phyloP scores from a whole-genome alignment of 73 alveolate species.

The Paramecium tetraurelia region DNA sequence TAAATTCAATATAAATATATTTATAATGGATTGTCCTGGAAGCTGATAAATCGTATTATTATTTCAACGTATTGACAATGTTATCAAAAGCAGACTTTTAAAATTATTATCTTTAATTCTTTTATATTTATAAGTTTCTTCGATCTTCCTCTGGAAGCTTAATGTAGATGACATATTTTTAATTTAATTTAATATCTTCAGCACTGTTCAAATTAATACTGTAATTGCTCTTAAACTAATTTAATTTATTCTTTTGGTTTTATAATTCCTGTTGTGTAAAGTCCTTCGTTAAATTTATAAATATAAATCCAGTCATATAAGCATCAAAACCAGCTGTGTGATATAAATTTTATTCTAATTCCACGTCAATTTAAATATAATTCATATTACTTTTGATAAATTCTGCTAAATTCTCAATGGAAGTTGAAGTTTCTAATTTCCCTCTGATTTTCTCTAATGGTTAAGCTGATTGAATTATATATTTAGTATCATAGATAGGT shows the following conservation, averaged over 20 bases:
- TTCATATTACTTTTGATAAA: not conserved
- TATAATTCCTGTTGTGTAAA: not conserved
- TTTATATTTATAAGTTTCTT: not conserved
- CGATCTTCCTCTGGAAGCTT: not conserved
- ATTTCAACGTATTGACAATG: not conserved
- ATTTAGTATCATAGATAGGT: not conserved
- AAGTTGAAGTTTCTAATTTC: not conserved
- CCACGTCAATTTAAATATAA: not conserved
- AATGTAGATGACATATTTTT: not conserved
- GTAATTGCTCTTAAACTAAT: not conserved
- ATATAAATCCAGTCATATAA: conserved; percentile 12
- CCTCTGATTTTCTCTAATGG: not conserved
- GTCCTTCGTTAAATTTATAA: not conserved
- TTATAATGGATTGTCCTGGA: not conserved
- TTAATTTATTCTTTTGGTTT: not conserved
- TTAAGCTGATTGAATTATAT: not conserved
- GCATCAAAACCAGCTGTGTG: conserved; percentile 53
- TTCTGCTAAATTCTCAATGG: conserved; percentile 10
- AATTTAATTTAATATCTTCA: not conserved
- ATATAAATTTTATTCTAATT: not conserved
- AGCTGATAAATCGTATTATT: not conserved
- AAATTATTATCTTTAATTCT: not conserved
- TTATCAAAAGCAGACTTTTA: not conserved
- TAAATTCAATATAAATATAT: conserved; percentile 19
- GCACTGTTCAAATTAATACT: not conserved